Percentiles rank a stretch among this genome's conserved stretches.
Conservation (phyloP, 441 rosid species). For the Erysimum pusillum region DNA sequence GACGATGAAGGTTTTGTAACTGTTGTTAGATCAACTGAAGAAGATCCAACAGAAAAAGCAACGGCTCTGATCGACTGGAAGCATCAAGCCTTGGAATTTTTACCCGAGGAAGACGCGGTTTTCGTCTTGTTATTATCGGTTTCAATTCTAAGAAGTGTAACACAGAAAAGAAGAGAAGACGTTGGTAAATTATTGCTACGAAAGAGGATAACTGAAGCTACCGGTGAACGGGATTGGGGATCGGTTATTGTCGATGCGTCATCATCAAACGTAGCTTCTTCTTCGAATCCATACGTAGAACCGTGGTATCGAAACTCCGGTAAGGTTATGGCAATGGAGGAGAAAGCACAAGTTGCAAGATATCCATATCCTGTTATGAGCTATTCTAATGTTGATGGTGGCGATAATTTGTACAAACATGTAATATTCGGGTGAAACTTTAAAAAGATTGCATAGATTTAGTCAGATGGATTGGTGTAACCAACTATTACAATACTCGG, state of each 20-base stretch:
- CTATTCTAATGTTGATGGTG: constrained; percentile 73
- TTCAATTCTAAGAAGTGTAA: constrained; percentile 71
- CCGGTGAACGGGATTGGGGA: constrained; percentile 81
- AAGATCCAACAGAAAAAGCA: constrained; percentile 70
- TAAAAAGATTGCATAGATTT: background rate
- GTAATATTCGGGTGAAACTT: constrained; percentile 59
- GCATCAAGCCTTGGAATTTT: constrained; percentile 62
- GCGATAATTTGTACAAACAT: constrained; percentile 72
- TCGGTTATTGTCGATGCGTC: constrained; percentile 63
- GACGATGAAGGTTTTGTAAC: constrained; percentile 63
- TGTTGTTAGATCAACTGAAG: constrained; percentile 64
- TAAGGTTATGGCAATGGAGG: constrained; percentile 52
- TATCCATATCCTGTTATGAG: constrained; percentile 66
- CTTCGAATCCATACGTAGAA: constrained; percentile 47
- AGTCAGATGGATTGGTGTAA: constrained; percentile 16
- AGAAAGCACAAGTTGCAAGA: constrained; percentile 45
- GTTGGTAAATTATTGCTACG: constrained; percentile 68
- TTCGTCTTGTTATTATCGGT: constrained; percentile 68
- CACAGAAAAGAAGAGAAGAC: constrained; percentile 72
- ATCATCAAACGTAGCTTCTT: constrained; percentile 43
- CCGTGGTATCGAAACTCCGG: constrained; percentile 84
- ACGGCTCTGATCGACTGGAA: constrained; percentile 90
- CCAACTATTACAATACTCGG: background rate
- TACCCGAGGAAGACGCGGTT: constrained; percentile 82
- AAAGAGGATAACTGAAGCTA: constrained; percentile 73